Evolutionary conservation across 192 early-diverging fungal species (phyloP), one percentile per base, ranked within the genome.

Genomic region (Backusella psychrophila): DNA sequence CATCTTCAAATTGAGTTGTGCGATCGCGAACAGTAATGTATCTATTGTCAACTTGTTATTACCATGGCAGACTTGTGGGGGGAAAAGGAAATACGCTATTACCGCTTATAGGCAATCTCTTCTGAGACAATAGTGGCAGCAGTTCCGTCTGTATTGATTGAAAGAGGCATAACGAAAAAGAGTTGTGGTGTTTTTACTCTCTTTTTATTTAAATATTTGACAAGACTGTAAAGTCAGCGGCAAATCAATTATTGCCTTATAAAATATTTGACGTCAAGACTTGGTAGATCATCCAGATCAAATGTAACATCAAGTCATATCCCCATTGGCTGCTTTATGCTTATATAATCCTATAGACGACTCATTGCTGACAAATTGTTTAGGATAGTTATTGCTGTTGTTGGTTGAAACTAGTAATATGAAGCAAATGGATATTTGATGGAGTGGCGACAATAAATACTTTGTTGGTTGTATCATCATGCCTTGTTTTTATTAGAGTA

Each of bases 1-100:
- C 88, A 79, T 89, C 86, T 17, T 82, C 81, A 71, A 77, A 89
- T 19, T 77, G 63, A n/a, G 81, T 83, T 52, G 49, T 71, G 29
- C 78, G 77, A 44, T 83, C 69, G 75, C 82, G 80, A 19, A 83
- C 82, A 17, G 82, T 81, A 12, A 88, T 77, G 70, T 76, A 83
- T 34, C 82, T 83, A 49, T 31, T 19, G 31, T 41, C 42, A 21
- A 49, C 23, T 21, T 49, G 15, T 21, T 23, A 59, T 49, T 49
- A 15, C 19, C 6, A 14, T 15, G 42, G 14, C 42, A 44, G 17
- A 6, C 19, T n/a, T 49, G 71, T 38, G 36, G 33, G 33, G 31
- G 29, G 29, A 42, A 19, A 49, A 5, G 38, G 0, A 49, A 49
- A 49, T 49, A 49, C 53, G 26, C 29, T 9, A 17, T 68, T 83